A percentile compares a stretch with the other conserved stretches of the same genome.
Evolutionary conservation across 1,139 yeast species (phyloP).

Genomic region (Sugiyamaella novakii): DNA sequence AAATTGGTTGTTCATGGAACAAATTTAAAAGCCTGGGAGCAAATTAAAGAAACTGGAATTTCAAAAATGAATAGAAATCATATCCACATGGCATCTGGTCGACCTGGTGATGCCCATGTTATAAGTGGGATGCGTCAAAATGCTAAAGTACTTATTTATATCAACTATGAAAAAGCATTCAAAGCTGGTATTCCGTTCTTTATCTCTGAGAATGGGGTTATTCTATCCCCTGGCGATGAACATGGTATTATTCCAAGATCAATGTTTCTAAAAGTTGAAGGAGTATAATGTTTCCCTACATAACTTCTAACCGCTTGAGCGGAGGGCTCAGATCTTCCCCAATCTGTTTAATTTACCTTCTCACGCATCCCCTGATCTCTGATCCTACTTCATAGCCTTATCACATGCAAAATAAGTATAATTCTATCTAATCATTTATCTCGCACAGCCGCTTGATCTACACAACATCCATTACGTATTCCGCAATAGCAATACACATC

Average conservation of each 20-base stretch:
- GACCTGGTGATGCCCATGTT: slow-evolving; percentile 46
- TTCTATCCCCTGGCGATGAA: slow-evolving; percentile 62
- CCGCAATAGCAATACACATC: no score
- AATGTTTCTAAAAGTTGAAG: slow-evolving; percentile 47
- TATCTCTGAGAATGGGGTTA: slow-evolving; percentile 72
- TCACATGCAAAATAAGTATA: no score
- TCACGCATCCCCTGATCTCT: no score
- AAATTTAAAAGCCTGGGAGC: slow-evolving; percentile 49
- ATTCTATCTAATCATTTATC: no score
- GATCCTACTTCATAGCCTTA: no score
- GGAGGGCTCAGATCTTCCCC: no score
- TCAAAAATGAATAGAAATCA: slow-evolving; percentile 76
- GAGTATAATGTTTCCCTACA: not conserved
- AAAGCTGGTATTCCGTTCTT: slow-evolving; percentile 56
- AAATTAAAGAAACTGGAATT: slow-evolving; percentile 62
- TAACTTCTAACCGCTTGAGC: no score
- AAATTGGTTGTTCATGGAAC: slow-evolving; percentile 80
- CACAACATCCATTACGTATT: no score
- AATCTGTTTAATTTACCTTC: no score
- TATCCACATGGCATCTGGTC: slow-evolving; percentile 70
- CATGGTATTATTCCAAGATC: slow-evolving; percentile 54
- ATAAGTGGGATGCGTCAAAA: slow-evolving; percentile 73
- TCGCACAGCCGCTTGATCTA: no score
- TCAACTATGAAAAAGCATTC: slow-evolving; percentile 56
- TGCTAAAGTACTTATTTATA: slow-evolving; percentile 61